These are phyloP conservation scores for Fusarium aywerte DNA, from an alignment of 2,329 filamentous ascomycete species.

Conservation along the genomic window DNA sequence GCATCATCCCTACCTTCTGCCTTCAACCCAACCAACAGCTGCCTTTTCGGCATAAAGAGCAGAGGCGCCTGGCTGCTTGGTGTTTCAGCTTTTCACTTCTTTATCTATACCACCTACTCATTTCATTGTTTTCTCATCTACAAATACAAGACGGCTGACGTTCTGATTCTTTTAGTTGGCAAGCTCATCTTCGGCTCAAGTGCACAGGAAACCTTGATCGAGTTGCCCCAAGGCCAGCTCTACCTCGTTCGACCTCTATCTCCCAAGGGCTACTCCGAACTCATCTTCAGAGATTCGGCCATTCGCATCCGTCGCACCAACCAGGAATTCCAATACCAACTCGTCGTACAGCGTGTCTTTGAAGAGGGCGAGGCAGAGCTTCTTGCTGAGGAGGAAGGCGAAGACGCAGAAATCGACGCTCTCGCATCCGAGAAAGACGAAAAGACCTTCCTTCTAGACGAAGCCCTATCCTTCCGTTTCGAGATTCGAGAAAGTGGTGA, in stretches of 20 bases:
- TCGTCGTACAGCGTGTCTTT: conserved; percentile 94
- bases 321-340: conserved; percentile 96
- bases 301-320: conserved; percentile 92
- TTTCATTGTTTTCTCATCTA: neutral
- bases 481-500: conserved; percentile 83
- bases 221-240: conserved; percentile 94
- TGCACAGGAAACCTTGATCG: conserved; percentile 91
- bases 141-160: conserved; percentile 29
- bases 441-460: conserved; percentile 96
- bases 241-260: conserved; percentile 96
- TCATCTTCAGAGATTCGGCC: conserved; percentile 97
- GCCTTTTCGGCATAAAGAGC: conserved; percentile 13
- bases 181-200: conserved; percentile 91
- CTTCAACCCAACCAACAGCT: conserved; percentile 24
- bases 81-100: conserved; percentile 8
- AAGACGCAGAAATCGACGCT: conserved; percentile 81
- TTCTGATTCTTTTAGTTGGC: conserved; percentile 68
- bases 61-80: neutral
- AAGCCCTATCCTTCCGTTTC: conserved; percentile 86
- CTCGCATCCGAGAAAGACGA: conserved; percentile 88
- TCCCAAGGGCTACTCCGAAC: conserved; percentile 96
- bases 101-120: neutral
- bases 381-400: conserved; percentile 87
- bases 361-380: conserved; percentile 97
- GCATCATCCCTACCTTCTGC: conserved; percentile 34